phyloP scores from a whole-genome alignment of 805 yeast species.

The Priceomyces medius region DNA sequence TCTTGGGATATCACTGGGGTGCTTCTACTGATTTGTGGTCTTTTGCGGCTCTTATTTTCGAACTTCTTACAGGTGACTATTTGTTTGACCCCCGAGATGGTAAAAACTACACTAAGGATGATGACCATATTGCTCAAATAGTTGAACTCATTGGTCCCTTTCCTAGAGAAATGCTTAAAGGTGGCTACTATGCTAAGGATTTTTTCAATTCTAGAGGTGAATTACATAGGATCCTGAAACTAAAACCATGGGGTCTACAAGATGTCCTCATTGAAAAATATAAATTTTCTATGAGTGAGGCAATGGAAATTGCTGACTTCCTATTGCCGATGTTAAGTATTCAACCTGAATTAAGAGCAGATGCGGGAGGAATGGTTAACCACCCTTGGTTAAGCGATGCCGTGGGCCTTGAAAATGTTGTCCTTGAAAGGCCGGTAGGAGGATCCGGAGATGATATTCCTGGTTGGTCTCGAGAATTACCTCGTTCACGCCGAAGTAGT shows the following conservation, averaged over 20 bases:
- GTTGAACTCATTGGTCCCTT: constrained; percentile 75
- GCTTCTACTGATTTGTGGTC: constrained; percentile 96
- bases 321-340: constrained; percentile 77
- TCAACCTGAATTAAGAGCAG: constrained; percentile 81
- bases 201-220: constrained; percentile 69
- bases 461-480: constrained; percentile 78
- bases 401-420: constrained; percentile 66
- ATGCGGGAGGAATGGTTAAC: constrained; percentile 93
- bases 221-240: constrained; percentile 71
- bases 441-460: constrained; percentile 84
- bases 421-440: constrained; percentile 70
- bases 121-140: constrained; percentile 95
- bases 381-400: constrained; percentile 86
- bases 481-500: constrained; percentile 4
- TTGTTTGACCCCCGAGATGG: constrained; percentile 87
- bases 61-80: constrained; percentile 90
- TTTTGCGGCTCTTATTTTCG: constrained; percentile 88
- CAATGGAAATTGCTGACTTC: constrained; percentile 72
- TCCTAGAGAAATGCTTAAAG: constrained; percentile 57
- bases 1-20: constrained; percentile 85
- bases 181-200: constrained; percentile 60
- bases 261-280: constrained; percentile 86
- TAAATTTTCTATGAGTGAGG: constrained; percentile 64
- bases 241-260: constrained; percentile 86
- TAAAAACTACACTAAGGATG: constrained; percentile 77